phyloP scores from a whole-genome alignment of 164 flowering plant species.

The Vitis rotundifolia region DNA sequence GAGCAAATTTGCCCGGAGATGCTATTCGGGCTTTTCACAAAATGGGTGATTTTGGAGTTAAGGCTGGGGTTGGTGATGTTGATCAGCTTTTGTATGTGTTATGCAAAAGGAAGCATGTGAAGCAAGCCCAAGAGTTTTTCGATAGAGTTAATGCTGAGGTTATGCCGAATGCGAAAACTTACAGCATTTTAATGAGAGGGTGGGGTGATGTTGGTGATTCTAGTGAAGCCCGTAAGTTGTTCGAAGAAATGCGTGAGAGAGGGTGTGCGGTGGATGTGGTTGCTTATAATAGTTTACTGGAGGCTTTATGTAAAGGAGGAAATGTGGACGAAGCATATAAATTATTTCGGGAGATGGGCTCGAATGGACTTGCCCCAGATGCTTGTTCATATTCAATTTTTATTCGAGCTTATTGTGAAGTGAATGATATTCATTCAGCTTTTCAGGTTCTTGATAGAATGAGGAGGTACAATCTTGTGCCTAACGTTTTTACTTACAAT shows the following conservation, averaged over 20 bases:
- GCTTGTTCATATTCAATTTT: constrained; percentile 70
- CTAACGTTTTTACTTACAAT: constrained; percentile 75
- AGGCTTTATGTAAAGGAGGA: constrained; percentile 68
- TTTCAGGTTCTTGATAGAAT: constrained; percentile 69
- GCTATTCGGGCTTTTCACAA: constrained; percentile 72
- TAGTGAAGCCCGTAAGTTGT: constrained; percentile 52
- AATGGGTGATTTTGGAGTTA: constrained; percentile 72
- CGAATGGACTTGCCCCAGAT: constrained; percentile 59
- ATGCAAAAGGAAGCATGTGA: constrained; percentile 66
- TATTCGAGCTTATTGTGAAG: constrained; percentile 62
- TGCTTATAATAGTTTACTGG: constrained; percentile 66
- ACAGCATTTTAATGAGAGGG: constrained; percentile 73
- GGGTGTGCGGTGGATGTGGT: constrained; percentile 52
- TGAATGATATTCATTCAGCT: constrained; percentile 62
- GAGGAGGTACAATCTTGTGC: constrained; percentile 61
- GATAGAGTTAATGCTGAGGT: constrained; percentile 51
- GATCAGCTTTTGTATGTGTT: constrained; percentile 55
- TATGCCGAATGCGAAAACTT: constrained; percentile 47
- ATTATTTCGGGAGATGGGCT: constrained; percentile 55
- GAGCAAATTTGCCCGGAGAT: constrained; percentile 69
- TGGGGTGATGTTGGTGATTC: constrained; percentile 64
- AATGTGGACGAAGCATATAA: constrained; percentile 60
- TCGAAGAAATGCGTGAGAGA: constrained; percentile 74
- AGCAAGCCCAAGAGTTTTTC: constrained; percentile 65
- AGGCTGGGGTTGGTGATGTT: constrained; percentile 54